A percentile compares a stretch with the other conserved stretches of the same genome.
Evolutionary conservation across 208 protist genomes (phyloP).

Genomic region (Leishmania lainsoni): DNA sequence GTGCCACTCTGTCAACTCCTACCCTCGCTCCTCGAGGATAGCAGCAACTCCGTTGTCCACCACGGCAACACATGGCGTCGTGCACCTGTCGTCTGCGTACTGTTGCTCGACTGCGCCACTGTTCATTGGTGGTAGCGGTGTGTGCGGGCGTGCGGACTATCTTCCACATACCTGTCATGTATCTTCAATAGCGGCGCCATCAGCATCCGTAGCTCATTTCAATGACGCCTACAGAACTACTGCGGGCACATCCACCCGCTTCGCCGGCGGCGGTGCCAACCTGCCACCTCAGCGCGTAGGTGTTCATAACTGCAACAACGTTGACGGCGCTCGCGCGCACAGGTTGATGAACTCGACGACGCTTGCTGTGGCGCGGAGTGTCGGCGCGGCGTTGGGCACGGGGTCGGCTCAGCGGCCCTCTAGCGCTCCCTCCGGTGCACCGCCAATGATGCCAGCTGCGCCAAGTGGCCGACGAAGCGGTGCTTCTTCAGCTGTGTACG

Average conservation of each 20-base stretch:
- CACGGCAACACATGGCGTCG: background rate
- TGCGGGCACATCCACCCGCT: background rate
- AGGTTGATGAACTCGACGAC: background rate
- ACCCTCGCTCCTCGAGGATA: background rate
- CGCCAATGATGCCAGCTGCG: background rate
- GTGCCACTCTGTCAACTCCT: background rate
- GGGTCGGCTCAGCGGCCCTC: background rate
- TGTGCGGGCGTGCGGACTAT: conserved; percentile 25
- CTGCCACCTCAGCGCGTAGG: background rate
- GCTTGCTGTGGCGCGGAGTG: background rate
- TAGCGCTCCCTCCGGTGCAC: background rate
- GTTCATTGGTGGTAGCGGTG: background rate
- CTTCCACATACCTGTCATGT: conserved; percentile 16
- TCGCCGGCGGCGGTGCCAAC: background rate
- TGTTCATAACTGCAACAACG: background rate
- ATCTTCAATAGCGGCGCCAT: conserved; percentile 1
- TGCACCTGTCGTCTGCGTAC: background rate
- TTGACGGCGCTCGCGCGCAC: background rate
- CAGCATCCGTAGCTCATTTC: background rate
- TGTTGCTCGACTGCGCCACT: background rate
- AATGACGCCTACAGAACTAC: background rate
- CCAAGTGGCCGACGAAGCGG: background rate
- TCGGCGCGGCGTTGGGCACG: background rate
- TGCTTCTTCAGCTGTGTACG: background rate
- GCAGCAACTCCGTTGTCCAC: background rate